Percentiles rank a stretch among this genome's conserved stretches.
Conservation (phyloP, 768 basidiomycete genomes). For the Phaeotremella skinneri region DNA sequence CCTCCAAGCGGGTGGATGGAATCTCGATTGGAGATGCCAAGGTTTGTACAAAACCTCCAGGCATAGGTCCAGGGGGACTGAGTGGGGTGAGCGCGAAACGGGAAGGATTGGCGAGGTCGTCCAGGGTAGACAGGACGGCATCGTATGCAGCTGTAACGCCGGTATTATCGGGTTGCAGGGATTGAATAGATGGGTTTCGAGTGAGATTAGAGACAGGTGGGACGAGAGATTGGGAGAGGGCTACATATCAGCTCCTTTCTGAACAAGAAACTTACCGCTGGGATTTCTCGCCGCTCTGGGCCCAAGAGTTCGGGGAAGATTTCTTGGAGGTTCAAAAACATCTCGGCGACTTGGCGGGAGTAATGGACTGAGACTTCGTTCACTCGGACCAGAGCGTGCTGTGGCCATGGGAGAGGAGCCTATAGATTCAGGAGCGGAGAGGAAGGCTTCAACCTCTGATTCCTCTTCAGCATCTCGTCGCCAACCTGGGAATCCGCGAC, state of each 20-base stretch:
- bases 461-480: conserved; percentile 13
- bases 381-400: conserved; percentile 10
- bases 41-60: not conserved
- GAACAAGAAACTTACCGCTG: conserved; percentile 2
- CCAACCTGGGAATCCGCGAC: conserved; percentile 19
- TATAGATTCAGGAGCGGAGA: conserved; percentile 15
- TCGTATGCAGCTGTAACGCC: conserved; percentile 41
- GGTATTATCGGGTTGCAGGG: conserved; percentile 41
- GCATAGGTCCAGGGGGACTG: conserved; percentile 2
- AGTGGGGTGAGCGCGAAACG: conserved; percentile 4
- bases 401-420: not conserved
- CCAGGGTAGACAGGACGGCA: conserved; percentile 37
- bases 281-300: not conserved
- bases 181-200: conserved; percentile 6
- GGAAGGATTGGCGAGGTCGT: conserved; percentile 26
- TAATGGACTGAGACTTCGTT: conserved; percentile 18
- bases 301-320: not conserved
- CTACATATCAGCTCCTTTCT: not conserved
- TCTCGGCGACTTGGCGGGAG: conserved; percentile 16
- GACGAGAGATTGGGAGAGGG: not conserved
- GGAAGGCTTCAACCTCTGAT: conserved; percentile 28
- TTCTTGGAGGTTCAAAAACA: conserved; percentile 21
- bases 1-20: conserved; percentile 21
- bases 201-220: not conserved
- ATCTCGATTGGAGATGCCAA: not conserved